phyloP scores from a whole-genome alignment of 148 eudicot species.

The Silene conica region DNA sequence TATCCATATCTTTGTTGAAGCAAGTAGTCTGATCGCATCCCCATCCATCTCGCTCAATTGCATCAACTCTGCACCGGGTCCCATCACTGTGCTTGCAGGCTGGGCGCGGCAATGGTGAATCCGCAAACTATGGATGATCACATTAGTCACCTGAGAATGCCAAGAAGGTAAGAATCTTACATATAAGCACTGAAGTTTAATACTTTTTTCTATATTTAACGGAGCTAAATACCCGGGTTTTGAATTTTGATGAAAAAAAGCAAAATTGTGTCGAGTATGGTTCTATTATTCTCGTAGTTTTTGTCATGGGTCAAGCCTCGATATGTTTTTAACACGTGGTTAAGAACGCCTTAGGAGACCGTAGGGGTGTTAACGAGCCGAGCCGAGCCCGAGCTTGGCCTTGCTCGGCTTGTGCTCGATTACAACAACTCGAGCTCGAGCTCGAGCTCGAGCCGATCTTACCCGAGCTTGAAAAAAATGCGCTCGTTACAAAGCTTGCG shows the following conservation, averaged over 20 bases:
- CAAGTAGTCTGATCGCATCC: constrained; percentile 58
- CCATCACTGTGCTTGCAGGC: constrained; percentile 46
- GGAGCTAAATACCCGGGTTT: not conserved
- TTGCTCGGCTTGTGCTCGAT: too few relatives aligned
- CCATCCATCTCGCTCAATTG: constrained; percentile 47
- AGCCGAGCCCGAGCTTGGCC: too few relatives aligned
- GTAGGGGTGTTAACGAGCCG: too few relatives aligned
- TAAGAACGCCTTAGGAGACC: too few relatives aligned
- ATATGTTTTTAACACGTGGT: too few relatives aligned
- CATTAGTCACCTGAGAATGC: constrained; percentile 43
- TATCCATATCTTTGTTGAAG: constrained; percentile 67
- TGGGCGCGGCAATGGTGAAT: constrained; percentile 58
- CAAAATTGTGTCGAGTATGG: not conserved
- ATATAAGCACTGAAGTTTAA: too few relatives aligned
- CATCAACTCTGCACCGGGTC: constrained; percentile 35
- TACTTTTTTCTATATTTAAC: not conserved
- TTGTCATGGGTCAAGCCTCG: too few relatives aligned
- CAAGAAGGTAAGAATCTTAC: not conserved
- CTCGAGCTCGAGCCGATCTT: too few relatives aligned
- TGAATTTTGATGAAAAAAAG: not conserved
- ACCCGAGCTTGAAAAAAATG: too few relatives aligned
- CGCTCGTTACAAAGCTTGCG: too few relatives aligned
- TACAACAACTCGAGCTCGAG: too few relatives aligned
- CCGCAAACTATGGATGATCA: constrained; percentile 72
- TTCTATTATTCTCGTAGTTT: too few relatives aligned